Evolutionary conservation across 768 basidiomycete genomes (phyloP).

Genomic region (Boletus patriciae): DNA sequence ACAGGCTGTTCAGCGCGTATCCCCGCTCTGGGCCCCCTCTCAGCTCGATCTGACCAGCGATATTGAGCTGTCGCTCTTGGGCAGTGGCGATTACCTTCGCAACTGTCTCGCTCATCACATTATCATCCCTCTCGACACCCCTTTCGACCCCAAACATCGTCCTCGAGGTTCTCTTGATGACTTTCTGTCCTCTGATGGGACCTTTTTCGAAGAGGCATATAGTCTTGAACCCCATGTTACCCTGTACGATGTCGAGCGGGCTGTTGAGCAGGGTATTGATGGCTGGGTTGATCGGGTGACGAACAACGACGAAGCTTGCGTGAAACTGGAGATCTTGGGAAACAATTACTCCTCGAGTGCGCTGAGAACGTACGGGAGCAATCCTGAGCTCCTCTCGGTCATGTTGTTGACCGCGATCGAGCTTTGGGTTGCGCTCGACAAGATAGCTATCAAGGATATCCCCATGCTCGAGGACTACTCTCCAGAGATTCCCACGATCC

Average conservation of each 20-base stretch:
- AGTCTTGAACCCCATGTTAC: conserved; percentile 11
- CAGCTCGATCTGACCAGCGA: conserved; percentile 32
- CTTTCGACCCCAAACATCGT: neutral
- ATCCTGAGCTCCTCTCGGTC: conserved; percentile 38
- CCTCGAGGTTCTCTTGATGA: conserved; percentile 16
- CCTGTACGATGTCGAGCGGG: conserved; percentile 40
- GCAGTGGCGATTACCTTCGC: conserved; percentile 31
- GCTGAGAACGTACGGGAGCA: conserved; percentile 27
- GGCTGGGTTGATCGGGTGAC: conserved; percentile 32
- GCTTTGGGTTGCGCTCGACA: conserved; percentile 51
- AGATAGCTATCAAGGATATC: conserved; percentile 29
- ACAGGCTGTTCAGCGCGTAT: conserved; percentile 27
- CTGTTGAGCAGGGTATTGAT: conserved; percentile 33
- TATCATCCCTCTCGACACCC: too few species aligned
- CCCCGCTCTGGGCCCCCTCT: conserved; percentile 33
- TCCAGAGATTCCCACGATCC: conserved; percentile 40
- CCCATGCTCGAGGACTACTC: conserved; percentile 46
- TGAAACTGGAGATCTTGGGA: conserved; percentile 29
- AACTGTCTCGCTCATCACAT: neutral
- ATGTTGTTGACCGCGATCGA: conserved; percentile 48
- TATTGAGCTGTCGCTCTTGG: conserved; percentile 33
- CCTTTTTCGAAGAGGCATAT: conserved; percentile 17
- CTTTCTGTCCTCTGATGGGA: conserved; percentile 14
- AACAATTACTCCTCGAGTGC: conserved; percentile 30
- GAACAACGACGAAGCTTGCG: conserved; percentile 23